Conservation (phyloP, 2,329 filamentous ascomycete genomes). For the Chrysosporium queenslandicum region DNA sequence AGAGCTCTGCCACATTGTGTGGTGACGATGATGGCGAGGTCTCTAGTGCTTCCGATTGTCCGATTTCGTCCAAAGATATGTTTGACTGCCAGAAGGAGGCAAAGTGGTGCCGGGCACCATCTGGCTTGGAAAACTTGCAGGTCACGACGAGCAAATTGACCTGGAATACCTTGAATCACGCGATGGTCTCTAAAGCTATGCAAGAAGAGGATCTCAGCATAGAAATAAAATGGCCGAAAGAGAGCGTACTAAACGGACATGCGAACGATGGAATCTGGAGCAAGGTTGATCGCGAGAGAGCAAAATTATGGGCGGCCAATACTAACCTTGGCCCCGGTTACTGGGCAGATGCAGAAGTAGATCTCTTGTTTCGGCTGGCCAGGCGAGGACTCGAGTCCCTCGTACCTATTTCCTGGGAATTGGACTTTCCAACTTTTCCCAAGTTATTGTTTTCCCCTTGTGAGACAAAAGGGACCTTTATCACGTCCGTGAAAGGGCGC, state of each 20-base stretch:
- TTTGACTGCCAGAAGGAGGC: too few species aligned
- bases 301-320: constrained; percentile 29
- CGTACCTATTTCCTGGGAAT: constrained; percentile 42
- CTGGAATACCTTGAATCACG: not conserved
- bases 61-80: too few species aligned
- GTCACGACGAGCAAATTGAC: too few species aligned
- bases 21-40: not conserved
- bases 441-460: constrained; percentile 41
- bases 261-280: constrained; percentile 23
- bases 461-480: constrained; percentile 34
- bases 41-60: too few species aligned
- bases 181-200: not conserved
- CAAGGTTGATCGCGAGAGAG: constrained; percentile 26
- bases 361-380: constrained; percentile 44
- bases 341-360: constrained; percentile 45
- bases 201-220: not conserved
- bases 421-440: constrained; percentile 47
- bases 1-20: not conserved
- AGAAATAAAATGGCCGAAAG: constrained; percentile 8
- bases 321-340: constrained; percentile 35
- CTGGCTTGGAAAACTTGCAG: too few species aligned
- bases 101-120: too few species aligned
- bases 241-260: constrained; percentile 12
- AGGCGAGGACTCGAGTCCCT: constrained; percentile 49
- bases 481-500: constrained; percentile 34